Percentiles rank a stretch among this genome's conserved stretches.
These are phyloP conservation scores for Agaricus bisporus DNA, from an alignment of 768 basidiomycete genomes.

Conservation along the genomic window DNA sequence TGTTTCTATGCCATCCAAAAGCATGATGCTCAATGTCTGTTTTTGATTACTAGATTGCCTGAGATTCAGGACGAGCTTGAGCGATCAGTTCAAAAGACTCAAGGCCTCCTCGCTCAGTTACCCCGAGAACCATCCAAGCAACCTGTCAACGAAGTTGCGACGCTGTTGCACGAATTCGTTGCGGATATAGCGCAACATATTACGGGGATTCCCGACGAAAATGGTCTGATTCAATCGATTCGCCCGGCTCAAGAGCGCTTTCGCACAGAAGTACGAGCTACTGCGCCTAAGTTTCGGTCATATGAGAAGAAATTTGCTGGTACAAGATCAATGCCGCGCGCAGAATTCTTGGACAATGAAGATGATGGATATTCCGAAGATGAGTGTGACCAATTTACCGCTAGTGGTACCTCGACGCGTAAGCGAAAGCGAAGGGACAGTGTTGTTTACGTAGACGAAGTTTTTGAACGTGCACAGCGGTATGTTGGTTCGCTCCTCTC, in stretches of 20 bases:
- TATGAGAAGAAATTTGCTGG: slow-evolving; percentile 9
- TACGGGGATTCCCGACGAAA: slow-evolving; percentile 46
- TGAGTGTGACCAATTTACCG: not conserved
- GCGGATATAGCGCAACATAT: slow-evolving; percentile 38
- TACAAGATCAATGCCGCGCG: not conserved
- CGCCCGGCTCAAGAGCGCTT: slow-evolving; percentile 45
- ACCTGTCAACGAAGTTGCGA: slow-evolving; percentile 50
- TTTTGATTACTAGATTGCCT: slow-evolving; percentile 42
- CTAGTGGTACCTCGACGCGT: not conserved
- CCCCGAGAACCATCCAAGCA: slow-evolving; percentile 52
- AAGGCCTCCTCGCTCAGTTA: slow-evolving; percentile 21
- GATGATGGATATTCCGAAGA: slow-evolving; percentile 16
- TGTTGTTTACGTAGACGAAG: slow-evolving; percentile 22
- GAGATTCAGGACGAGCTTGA: slow-evolving; percentile 55
- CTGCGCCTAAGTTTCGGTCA: slow-evolving; percentile 9
- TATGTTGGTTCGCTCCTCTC: not conserved
- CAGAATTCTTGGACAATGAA: slow-evolving; percentile 13
- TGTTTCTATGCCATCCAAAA: slow-evolving; percentile 22
- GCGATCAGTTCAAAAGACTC: slow-evolving; percentile 33
- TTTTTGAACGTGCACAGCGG: slow-evolving; percentile 15
- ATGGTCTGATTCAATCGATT: slow-evolving; percentile 53
- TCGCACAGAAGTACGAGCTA: slow-evolving; percentile 32
- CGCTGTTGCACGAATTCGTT: slow-evolving; percentile 40
- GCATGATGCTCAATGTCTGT: slow-evolving; percentile 22
- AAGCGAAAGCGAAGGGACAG: not conserved